Evolutionary conservation across 2,329 filamentous ascomycete genomes (phyloP).

Genomic region (Phaeosphaeriaceae sp.): DNA sequence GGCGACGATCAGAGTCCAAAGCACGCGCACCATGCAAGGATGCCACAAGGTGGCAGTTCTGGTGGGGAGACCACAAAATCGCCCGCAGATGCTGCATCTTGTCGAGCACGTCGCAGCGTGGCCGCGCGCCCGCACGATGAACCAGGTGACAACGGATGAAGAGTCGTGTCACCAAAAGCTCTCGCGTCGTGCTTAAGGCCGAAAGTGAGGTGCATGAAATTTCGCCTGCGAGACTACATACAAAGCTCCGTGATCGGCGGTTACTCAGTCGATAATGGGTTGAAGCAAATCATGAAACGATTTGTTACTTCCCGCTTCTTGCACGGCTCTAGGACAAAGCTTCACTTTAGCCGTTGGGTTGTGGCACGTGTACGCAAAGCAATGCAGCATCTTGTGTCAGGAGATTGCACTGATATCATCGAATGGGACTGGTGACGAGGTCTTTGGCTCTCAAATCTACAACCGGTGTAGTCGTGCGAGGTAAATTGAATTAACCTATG

Average conservation of each 20-base stretch:
- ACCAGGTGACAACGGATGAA: not conserved
- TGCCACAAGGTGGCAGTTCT: slow-evolving; percentile 9
- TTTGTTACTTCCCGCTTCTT: too few species aligned
- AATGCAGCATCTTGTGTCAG: slow-evolving; percentile 1
- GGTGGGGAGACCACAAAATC: slow-evolving; percentile 10
- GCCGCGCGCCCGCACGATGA: slow-evolving; percentile 6
- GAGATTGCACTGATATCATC: slow-evolving; percentile 2
- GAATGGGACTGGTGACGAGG: not conserved
- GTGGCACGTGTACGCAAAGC: not conserved
- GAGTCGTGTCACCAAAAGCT: not conserved
- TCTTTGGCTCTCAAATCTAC: not conserved
- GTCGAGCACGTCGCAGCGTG: slow-evolving; percentile 3
- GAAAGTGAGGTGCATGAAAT: too few species aligned
- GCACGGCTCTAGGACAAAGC: too few species aligned
- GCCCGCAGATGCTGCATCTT: slow-evolving; percentile 7
- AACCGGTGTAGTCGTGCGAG: not conserved
- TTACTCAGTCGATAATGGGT: too few species aligned
- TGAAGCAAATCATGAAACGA: too few species aligned
- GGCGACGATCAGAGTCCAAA: slow-evolving; percentile 18
- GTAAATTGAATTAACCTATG: not conserved
- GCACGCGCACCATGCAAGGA: slow-evolving; percentile 20
- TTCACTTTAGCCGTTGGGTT: not conserved
- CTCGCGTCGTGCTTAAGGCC: too few species aligned
- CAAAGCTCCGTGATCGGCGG: too few species aligned
- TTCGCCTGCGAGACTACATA: too few species aligned